phyloP scores from a whole-genome alignment of 495 filamentous ascomycete genomes.

The Aspergillus conjunctus region DNA sequence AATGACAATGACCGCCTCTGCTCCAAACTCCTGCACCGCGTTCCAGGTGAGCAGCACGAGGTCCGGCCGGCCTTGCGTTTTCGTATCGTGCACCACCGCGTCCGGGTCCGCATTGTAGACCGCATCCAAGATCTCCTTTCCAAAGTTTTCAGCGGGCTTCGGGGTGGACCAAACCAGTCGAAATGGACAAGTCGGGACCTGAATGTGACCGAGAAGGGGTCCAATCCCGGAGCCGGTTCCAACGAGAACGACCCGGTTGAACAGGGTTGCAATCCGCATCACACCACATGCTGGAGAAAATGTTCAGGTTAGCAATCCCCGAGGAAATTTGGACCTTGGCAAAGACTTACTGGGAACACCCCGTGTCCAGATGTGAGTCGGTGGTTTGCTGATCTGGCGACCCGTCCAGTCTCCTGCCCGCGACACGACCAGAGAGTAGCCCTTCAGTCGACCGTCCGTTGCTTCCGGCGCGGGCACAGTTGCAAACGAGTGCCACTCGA shows the following conservation, averaged over 20 bases:
- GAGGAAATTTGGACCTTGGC: no score
- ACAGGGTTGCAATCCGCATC: constrained; percentile 63
- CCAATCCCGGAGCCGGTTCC: constrained; percentile 74
- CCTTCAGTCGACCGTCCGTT: constrained; percentile 29
- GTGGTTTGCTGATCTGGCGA: constrained; percentile 57
- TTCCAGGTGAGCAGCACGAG: constrained; percentile 36
- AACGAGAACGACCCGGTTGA: constrained; percentile 61
- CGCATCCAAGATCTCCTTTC: constrained; percentile 42
- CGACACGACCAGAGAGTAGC: constrained; percentile 61
- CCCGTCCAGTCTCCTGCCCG: constrained; percentile 70
- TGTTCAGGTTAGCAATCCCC: constrained; percentile 17
- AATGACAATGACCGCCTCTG: constrained; percentile 64
- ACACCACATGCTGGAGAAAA: constrained; percentile 61
- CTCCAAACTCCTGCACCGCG: constrained; percentile 40
- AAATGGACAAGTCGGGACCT: constrained; percentile 28
- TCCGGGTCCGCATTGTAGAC: constrained; percentile 47
- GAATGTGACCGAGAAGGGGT: constrained; percentile 30
- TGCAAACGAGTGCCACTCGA: constrained; percentile 69
- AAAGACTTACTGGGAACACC: constrained; percentile 47
- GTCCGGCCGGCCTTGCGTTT: constrained; percentile 46
- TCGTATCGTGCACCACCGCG: constrained; percentile 54
- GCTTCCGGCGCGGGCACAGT: constrained; percentile 53
- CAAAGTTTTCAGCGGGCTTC: constrained; percentile 47
- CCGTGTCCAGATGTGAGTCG: constrained; percentile 56
- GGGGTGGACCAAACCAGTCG: constrained; percentile 55